Evolutionary conservation across 768 basidiomycete genomes (phyloP).

Genomic region (Amanita pseudoporphyria): DNA sequence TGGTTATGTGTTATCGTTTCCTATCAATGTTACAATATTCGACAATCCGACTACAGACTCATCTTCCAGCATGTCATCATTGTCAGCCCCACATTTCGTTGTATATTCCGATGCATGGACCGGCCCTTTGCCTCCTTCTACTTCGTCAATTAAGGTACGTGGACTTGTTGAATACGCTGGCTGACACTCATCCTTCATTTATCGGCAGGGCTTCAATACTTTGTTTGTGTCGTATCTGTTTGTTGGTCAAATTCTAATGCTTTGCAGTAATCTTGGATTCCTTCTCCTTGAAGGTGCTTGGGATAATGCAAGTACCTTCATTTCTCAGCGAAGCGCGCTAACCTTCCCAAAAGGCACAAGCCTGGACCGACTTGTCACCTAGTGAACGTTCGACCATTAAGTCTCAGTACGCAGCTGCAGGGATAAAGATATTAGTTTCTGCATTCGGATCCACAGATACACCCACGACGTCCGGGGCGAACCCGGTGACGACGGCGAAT

Average conservation of each 20-base stretch:
- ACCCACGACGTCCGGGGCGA: slow-evolving; percentile 47
- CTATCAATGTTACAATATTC: not conserved
- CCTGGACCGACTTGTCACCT: slow-evolving; percentile 2
- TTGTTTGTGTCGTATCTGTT: not conserved
- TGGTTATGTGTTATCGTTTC: not conserved
- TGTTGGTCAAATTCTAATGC: not conserved
- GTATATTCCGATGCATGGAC: slow-evolving; percentile 33
- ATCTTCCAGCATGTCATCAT: slow-evolving; percentile 28
- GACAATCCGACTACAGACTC: not conserved
- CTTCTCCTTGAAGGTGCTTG: slow-evolving; percentile 44
- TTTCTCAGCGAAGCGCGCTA: not conserved
- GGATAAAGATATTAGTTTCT: slow-evolving; percentile 51
- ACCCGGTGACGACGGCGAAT: slow-evolving; percentile 52
- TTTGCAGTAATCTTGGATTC: slow-evolving; percentile 37
- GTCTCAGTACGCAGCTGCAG: slow-evolving; percentile 45
- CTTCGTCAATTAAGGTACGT: slow-evolving; percentile 25
- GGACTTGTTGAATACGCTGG: slow-evolving; percentile 16
- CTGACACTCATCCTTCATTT: not conserved
- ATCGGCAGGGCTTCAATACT: slow-evolving; percentile 1
- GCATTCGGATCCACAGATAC: slow-evolving; percentile 49
- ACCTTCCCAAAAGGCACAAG: not conserved
- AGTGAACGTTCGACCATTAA: slow-evolving; percentile 27
- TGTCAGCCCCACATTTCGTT: slow-evolving; percentile 41
- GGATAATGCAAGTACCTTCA: slow-evolving; percentile 33
- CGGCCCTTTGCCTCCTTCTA: slow-evolving; percentile 38